Evolutionary conservation across 805 yeast genomes (phyloP), one percentile per base, ranked within the genome.

Genomic region (Candida montana): DNA sequence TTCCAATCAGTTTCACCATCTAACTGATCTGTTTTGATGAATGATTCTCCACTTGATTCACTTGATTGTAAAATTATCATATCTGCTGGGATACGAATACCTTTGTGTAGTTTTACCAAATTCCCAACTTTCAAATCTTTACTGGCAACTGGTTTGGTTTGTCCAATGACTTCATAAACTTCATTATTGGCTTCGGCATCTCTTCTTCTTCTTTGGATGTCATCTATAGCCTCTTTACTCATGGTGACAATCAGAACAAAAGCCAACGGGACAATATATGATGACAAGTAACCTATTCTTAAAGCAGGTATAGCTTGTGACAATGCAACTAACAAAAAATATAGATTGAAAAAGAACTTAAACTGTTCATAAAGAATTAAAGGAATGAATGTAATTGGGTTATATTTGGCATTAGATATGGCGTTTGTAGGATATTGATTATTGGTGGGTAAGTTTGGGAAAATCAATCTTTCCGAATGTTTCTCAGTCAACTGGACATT

Each of bases 1-100:
- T 93, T 93, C 99, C 99, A 93, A 65, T 93, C 99, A 6, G 99
- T 93, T 62, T 93, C 99, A 58, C 99, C 99, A 62, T 93, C 99
- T 38, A 93, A 69, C 64, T 93, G 99, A 67, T 93, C 99, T 1
- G 99, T 93, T 54, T 95, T 85, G 49, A 93, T 86, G 55, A 95
- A 93, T 2, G 90, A 75, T 57, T 93, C 99, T 7, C 96, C 97
- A 3, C 75, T 71, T 3, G 71, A 58, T 57, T 87, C 96, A 42
- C 88, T 80, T 1, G 96, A 81, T 57, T 87, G 95, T 33, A 93
- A 64, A 21, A 93, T 63, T 7, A 93, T 67, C 79, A 89, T 72
- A 62, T 93, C 99, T 1, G 99, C 98, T 0, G 99, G 99, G 2
- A 93, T 77, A 41, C 99, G 75, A 44, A 76, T 79, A 55, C 84